phyloP scores from a whole-genome alignment of 2,329 filamentous ascomycete species.

The Cladophialophora psammophila region DNA sequence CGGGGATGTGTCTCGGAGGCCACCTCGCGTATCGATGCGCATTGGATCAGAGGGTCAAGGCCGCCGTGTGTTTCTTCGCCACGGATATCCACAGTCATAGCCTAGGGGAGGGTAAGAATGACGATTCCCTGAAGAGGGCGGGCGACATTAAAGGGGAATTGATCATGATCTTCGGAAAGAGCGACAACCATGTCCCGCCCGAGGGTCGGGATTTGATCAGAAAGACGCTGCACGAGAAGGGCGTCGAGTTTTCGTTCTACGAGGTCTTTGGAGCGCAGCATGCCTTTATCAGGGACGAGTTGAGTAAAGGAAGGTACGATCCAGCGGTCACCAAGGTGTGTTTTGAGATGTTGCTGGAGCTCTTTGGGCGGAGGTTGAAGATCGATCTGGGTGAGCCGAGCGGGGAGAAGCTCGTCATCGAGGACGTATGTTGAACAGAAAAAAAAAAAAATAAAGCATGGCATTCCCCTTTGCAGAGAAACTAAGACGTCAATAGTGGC shows the following conservation, averaged over 20 bases:
- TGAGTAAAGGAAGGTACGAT: conserved; percentile 93
- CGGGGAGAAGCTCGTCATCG: conserved; percentile 67
- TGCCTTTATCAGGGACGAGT: conserved; percentile 91
- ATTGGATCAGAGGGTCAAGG: conserved; percentile 77
- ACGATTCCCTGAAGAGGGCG: conserved; percentile 68
- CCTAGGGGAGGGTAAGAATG: conserved; percentile 72
- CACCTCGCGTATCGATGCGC: conserved; percentile 79
- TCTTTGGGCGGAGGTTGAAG: conserved; percentile 81
- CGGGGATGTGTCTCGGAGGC: conserved; percentile 92
- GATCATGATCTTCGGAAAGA: conserved; percentile 89
- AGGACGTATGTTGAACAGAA: conserved; percentile 71
- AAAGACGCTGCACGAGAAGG: conserved; percentile 77
- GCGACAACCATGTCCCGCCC: conserved; percentile 87
- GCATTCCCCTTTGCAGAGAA: background rate
- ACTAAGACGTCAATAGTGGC: background rate
- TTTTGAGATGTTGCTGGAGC: conserved; percentile 86
- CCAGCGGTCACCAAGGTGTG: conserved; percentile 85
- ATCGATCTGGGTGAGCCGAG: conserved; percentile 76
- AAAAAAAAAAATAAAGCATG: background rate
- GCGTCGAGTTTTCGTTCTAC: conserved; percentile 79
- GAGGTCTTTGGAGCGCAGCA: conserved; percentile 95
- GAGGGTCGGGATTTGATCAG: conserved; percentile 83
- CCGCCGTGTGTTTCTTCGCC: conserved; percentile 86
- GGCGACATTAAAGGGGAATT: conserved; percentile 77
- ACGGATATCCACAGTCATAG: conserved; percentile 86